Evolutionary conservation across 1,284 basidiomycete species (phyloP).

Genomic region (Boletus albobrunnescens): DNA sequence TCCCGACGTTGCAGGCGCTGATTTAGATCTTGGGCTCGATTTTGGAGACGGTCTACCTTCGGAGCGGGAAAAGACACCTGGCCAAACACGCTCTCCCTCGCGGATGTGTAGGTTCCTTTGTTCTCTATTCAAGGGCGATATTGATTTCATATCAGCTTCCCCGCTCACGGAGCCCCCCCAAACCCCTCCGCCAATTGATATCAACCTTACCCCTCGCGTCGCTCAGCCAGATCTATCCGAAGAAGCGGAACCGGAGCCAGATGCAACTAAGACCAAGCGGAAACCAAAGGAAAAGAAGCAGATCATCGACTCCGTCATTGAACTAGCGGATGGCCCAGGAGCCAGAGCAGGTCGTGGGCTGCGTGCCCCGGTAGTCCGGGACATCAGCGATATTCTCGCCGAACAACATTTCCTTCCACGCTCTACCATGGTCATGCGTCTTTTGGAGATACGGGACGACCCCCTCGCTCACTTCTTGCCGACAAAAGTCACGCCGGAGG

Average conservation of each 20-base stretch:
- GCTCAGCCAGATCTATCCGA: constrained; percentile 38
- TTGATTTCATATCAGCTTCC: constrained; percentile 48
- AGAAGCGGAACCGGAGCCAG: constrained; percentile 30
- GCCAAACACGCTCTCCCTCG: constrained; percentile 56
- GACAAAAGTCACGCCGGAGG: constrained; percentile 64
- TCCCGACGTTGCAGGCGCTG: constrained; percentile 45
- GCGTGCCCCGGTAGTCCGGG: constrained; percentile 55
- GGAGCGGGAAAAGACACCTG: constrained; percentile 50
- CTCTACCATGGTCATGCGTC: constrained; percentile 75
- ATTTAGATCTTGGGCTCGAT: constrained; percentile 68
- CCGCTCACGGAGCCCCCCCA: constrained; percentile 67
- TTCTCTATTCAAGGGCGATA: neutral
- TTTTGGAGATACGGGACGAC: constrained; percentile 82
- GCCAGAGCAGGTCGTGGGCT: constrained; percentile 51
- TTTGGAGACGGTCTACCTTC: constrained; percentile 53
- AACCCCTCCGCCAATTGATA: constrained; percentile 58
- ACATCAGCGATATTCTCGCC: constrained; percentile 72
- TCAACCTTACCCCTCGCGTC: constrained; percentile 46
- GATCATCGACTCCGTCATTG: constrained; percentile 80
- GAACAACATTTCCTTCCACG: constrained; percentile 81
- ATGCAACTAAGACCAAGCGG: constrained; percentile 44
- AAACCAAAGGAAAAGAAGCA: constrained; percentile 70
- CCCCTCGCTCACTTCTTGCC: constrained; percentile 84
- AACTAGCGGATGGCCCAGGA: constrained; percentile 71
- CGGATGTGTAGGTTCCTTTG: constrained; percentile 57